Evolutionary conservation across 495 filamentous ascomycete genomes (phyloP).

Genomic region (Cercophora newfieldiana): DNA sequence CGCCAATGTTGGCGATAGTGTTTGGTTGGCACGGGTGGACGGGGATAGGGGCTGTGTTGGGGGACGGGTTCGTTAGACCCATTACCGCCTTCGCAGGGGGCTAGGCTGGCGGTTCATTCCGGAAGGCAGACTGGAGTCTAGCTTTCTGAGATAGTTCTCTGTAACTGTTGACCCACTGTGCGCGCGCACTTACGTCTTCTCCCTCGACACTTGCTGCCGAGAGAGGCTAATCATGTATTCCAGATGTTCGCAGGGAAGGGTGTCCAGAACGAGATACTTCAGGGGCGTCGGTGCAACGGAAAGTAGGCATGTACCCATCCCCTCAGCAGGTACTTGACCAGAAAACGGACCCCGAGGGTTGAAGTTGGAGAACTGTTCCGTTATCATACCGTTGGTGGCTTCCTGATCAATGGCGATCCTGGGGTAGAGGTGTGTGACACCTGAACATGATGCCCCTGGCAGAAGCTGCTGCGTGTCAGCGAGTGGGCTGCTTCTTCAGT

Average conservation of each 20-base stretch:
- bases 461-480: not conserved
- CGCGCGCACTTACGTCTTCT: not conserved
- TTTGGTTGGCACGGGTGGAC: not conserved
- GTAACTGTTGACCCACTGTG: not conserved
- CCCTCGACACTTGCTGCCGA: not conserved
- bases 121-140: not conserved
- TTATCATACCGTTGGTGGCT: not conserved
- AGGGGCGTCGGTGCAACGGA: not conserved
- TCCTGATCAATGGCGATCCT: not conserved
- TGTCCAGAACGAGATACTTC: not conserved
- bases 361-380: not conserved
- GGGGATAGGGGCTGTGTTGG: not conserved
- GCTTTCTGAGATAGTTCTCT: not conserved
- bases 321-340: not conserved
- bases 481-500: not conserved
- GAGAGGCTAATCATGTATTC: not conserved
- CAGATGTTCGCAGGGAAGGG: not conserved
- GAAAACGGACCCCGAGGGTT: not conserved
- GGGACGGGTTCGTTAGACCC: not conserved
- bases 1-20: not conserved
- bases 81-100: not conserved
- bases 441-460: not conserved
- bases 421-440: not conserved
- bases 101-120: not conserved
- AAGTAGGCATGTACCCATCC: not conserved